Percentiles rank a stretch among this genome's conserved stretches.
Conservation (phyloP, 768 basidiomycete genomes). For the Xanthoconium purpureum region DNA sequence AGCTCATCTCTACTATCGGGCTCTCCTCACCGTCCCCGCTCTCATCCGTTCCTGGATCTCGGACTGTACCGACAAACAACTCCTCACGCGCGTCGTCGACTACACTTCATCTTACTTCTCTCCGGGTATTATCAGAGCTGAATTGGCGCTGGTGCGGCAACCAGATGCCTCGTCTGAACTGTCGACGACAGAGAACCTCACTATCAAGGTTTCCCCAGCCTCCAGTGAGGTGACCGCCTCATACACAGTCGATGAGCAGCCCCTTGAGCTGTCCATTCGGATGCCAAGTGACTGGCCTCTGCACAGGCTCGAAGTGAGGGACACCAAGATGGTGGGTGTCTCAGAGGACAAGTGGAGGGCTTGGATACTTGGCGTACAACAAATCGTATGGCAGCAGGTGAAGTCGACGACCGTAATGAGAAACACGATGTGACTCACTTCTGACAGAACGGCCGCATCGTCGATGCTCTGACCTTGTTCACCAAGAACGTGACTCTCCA, state of each 20-base stretch:
- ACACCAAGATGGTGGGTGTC: constrained; percentile 81
- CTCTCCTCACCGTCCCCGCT: constrained; percentile 79
- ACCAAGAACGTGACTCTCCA: constrained; percentile 91
- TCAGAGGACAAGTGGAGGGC: constrained; percentile 88
- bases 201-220: constrained; percentile 68
- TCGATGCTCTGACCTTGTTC: constrained; percentile 86
- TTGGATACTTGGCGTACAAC: constrained; percentile 91
- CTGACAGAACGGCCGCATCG: constrained; percentile 78
- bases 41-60: constrained; percentile 83
- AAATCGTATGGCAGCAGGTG: constrained; percentile 85
- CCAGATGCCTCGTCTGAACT: constrained; percentile 53
- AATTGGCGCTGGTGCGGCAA: constrained; percentile 70
- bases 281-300: constrained; percentile 92
- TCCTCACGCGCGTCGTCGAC: constrained; percentile 68
- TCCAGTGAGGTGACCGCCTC: constrained; percentile 80
- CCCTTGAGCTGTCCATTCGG: constrained; percentile 82
- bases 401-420: constrained; percentile 23
- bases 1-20: constrained; percentile 86
- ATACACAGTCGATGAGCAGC: constrained; percentile 91
- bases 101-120: constrained; percentile 88
- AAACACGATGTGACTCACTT: neutral
- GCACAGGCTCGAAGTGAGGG: constrained; percentile 82
- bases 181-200: constrained; percentile 67
- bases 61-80: constrained; percentile 85
- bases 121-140: constrained; percentile 79